phyloP scores from a whole-genome alignment of 352 stramenopile genomes.

The Peronosclerospora sorghi region DNA sequence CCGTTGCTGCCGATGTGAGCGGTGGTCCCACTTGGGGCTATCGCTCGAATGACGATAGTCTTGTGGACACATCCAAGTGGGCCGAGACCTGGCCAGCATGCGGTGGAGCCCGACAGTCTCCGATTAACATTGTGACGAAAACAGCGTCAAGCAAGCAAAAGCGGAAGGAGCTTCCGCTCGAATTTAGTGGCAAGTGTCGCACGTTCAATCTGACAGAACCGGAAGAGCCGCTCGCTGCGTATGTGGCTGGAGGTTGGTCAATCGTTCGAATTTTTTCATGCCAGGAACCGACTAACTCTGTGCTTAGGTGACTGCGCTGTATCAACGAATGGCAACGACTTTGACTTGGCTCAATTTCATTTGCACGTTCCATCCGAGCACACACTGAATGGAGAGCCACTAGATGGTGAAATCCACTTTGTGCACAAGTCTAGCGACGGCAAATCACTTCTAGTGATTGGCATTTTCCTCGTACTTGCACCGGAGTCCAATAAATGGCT shows the following conservation, averaged over 20 bases:
- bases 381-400: constrained; percentile 25
- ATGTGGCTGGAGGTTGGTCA: not conserved
- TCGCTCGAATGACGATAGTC: not conserved
- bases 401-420: constrained; percentile 38
- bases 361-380: constrained; percentile 36
- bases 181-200: constrained; percentile 11
- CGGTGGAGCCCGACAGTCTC: constrained; percentile 13
- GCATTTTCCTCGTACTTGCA: constrained; percentile 18
- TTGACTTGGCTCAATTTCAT: constrained; percentile 28
- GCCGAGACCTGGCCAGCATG: constrained; percentile 4
- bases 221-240: not conserved
- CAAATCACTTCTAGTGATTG: constrained; percentile 24
- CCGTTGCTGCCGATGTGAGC: constrained; percentile 2
- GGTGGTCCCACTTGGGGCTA: constrained; percentile 7
- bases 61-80: constrained; percentile 3
- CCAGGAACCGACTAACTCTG: not conserved
- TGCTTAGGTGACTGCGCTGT: constrained; percentile 2
- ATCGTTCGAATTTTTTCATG: not conserved
- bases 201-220: constrained; percentile 12
- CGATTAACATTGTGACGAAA: constrained; percentile 18
- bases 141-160: not conserved
- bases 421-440: constrained; percentile 26
- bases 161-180: constrained; percentile 1
- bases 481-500: constrained; percentile 14
- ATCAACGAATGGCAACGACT: constrained; percentile 6